These are phyloP conservation scores for Mariannaea elegans DNA, from an alignment of 2,329 filamentous ascomycete genomes.

Conservation along the genomic window DNA sequence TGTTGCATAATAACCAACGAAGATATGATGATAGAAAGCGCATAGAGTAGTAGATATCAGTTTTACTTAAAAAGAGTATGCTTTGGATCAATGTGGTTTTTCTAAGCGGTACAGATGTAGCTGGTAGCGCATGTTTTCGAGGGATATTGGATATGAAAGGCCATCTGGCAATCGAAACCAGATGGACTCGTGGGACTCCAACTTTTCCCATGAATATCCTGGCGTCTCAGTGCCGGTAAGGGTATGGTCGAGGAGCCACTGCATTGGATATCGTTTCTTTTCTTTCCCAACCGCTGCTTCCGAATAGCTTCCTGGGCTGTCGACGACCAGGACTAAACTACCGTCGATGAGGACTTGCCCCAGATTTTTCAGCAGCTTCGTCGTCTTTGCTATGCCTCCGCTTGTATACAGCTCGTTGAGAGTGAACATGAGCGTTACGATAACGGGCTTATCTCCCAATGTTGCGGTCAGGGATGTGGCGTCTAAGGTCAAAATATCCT, in stretches of 20 bases:
- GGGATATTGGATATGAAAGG: conserved; percentile 80
- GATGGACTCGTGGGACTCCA: conserved; percentile 77
- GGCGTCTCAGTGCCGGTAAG: conserved; percentile 60
- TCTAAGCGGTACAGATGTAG: conserved; percentile 76
- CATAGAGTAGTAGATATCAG: conserved; percentile 32
- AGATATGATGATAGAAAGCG: conserved; percentile 23
- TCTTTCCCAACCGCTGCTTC: conserved; percentile 75
- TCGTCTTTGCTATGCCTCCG: conserved; percentile 77
- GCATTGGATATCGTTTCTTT: conserved; percentile 84
- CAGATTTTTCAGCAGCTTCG: conserved; percentile 76
- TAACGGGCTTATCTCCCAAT: conserved; percentile 48
- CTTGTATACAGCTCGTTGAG: conserved; percentile 92
- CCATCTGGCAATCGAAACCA: conserved; percentile 82
- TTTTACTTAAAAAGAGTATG: conserved; percentile 15
- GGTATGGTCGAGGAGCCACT: conserved; percentile 88
- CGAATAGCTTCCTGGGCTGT: conserved; percentile 94
- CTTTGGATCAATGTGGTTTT: conserved; percentile 31
- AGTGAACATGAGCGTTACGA: conserved; percentile 91
- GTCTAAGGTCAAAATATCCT: conserved; percentile 58
- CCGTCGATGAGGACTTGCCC: conserved; percentile 65
- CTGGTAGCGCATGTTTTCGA: conserved; percentile 97
- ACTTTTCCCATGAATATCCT: conserved; percentile 72
- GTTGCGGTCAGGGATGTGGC: conserved; percentile 44
- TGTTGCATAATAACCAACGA: conserved; percentile 22
- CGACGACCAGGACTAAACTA: conserved; percentile 82